Conservation (phyloP, 1,284 basidiomycete species). For the Hypsizygus ulmarius region DNA sequence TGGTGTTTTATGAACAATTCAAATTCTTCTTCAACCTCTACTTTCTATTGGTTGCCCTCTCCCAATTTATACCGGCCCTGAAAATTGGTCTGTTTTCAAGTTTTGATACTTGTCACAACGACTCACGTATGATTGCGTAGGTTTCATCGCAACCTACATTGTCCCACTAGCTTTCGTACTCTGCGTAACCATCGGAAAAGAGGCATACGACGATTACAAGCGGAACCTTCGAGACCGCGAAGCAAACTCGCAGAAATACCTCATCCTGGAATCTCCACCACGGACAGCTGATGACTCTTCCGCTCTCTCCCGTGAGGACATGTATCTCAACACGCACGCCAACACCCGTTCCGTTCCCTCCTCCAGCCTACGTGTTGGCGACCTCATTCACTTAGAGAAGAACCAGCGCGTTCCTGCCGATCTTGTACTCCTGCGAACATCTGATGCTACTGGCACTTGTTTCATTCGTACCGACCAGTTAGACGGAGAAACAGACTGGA, state of each 20-base stretch:
- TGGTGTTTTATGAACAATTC: conserved; percentile 99
- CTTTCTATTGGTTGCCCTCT: conserved; percentile 94
- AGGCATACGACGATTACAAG: conserved; percentile 97
- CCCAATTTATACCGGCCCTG: conserved; percentile 93
- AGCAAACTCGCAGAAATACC: conserved; percentile 92
- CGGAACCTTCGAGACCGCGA: conserved; percentile 89
- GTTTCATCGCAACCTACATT: conserved; percentile 95
- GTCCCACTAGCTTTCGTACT: conserved; percentile 96
- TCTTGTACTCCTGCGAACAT: conserved; percentile 86
- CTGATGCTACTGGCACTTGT: conserved; percentile 86
- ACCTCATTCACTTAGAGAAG: conserved; percentile 92
- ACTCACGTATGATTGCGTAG: conserved; percentile 36
- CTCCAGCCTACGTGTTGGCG: conserved; percentile 87
- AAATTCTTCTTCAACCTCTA: conserved; percentile 99
- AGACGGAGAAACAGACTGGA: conserved; percentile 99
- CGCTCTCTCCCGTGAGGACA: conserved; percentile 29
- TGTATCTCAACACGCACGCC: conserved; percentile 38
- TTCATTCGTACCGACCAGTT: conserved; percentile 98
- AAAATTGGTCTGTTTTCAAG: conserved; percentile 74
- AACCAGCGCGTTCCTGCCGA: conserved; percentile 97
- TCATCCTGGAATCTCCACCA: conserved; percentile 64
- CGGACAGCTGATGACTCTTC: conserved; percentile 26
- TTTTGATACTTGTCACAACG: not conserved
- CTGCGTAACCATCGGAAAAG: conserved; percentile 95
- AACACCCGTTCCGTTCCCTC: conserved; percentile 83